phyloP scores from a whole-genome alignment of 2,329 filamentous ascomycete species.

The Amphichorda felina region DNA sequence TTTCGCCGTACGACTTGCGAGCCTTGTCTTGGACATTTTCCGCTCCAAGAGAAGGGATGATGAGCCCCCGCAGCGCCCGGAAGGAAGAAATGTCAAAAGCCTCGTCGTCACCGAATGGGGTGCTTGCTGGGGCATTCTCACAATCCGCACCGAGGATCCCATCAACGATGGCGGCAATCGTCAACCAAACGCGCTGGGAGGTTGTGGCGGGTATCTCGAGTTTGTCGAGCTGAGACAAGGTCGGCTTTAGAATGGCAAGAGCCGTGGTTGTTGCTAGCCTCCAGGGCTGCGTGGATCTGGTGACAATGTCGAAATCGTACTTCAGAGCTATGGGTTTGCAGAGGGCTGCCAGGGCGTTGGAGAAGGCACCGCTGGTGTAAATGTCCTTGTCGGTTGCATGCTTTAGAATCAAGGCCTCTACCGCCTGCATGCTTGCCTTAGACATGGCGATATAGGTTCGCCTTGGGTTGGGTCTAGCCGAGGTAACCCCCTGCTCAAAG shows the following conservation, averaged over 20 bases:
- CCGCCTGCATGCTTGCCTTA: conserved; percentile 63
- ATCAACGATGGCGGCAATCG: conserved; percentile 51
- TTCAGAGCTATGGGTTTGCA: conserved; percentile 63
- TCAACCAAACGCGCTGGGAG: conserved; percentile 55
- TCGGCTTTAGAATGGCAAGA: conserved; percentile 54
- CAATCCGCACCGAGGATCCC: conserved; percentile 60
- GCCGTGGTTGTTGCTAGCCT: conserved; percentile 62
- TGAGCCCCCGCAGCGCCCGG: conserved; percentile 52
- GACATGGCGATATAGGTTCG: conserved; percentile 86
- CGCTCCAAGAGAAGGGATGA: conserved; percentile 63
- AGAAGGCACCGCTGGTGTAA: conserved; percentile 56
- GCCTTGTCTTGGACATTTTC: conserved; percentile 52
- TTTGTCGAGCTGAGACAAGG: conserved; percentile 47
- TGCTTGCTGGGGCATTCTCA: conserved; percentile 26
- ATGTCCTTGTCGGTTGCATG: conserved; percentile 55
- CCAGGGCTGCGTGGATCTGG: conserved; percentile 66
- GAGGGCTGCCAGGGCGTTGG: conserved; percentile 54
- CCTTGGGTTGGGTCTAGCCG: conserved; percentile 27
- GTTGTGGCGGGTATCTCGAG: conserved; percentile 31
- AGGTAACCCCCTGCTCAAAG: conserved; percentile 32
- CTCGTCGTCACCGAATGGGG: conserved; percentile 56
- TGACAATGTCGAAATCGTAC: conserved; percentile 63
- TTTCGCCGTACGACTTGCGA: conserved; percentile 58
- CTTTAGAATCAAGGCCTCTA: conserved; percentile 47
- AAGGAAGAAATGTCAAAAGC: conserved; percentile 73